Evolutionary conservation across 1,139 yeast genomes (phyloP), one percentile per base, ranked within the genome.

Genomic region (Nakaseomyces kungkrabaensis): DNA sequence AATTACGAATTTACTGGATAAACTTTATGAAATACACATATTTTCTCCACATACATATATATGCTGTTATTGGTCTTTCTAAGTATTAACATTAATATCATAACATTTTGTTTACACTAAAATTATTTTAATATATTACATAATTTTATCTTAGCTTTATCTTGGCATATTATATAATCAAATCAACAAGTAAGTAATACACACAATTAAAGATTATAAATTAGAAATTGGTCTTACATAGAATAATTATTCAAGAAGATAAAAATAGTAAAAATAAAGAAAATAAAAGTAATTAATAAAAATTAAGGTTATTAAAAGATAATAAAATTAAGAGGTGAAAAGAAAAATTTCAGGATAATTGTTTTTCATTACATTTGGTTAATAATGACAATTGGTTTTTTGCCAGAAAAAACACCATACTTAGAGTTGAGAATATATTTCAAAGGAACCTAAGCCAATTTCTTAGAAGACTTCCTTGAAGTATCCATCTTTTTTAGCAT

Each of bases 381-480:
- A 17, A 13, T 17, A 5, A 36, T 6, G 7, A 13, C 25, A 17
- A 17, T 13, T 11, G 10, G 5, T 29, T 9, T 33, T n/a, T 33
- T 36, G 24, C 9, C 38, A 6, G 10, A 25, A 25, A 9, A 4
- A 26, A 25, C 31, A 26, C 31, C 42, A 38, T 24, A 17, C 22
- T 17, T 37, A 37, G 6, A 38, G 8, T n/a, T 11, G 27, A 24
- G 33, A 41, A 41, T 29, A 41, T 27, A 29, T 8, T 41, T 41
- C 25, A 38, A 36, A 36, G 13, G 38, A 36, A 13, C 7, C 6
- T 17, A 36, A 17, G 25, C 4, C 25, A 17, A 38, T 38, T 4
- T 9, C 5, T 32, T 24, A 43, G 17, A 43, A 43, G 31, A 43
- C 46, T 27, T 45, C 47, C 13, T 45, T 36, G 34, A 45, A 45